Conservation (phyloP, 1,139 yeast species). For the Taiozyma sp. region DNA sequence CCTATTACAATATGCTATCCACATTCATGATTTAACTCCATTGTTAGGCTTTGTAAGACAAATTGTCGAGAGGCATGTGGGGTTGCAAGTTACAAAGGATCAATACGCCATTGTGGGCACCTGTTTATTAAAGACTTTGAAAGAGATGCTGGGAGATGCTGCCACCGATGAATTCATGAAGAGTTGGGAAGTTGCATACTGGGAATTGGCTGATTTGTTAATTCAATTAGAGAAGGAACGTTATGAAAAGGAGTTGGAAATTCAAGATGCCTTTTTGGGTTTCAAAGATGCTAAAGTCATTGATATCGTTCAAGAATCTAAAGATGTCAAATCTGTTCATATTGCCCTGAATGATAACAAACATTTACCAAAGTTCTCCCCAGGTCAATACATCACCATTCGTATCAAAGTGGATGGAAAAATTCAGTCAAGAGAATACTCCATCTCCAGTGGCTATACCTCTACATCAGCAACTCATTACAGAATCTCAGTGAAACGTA, state of each 20-base stretch:
- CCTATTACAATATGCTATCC: conserved; percentile 54
- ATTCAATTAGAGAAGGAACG: conserved; percentile 48
- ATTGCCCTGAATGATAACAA: conserved; percentile 40
- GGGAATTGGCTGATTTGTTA: conserved; percentile 54
- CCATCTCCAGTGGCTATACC: conserved; percentile 36
- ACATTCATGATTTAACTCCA: conserved; percentile 54
- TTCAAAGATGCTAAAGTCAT: conserved; percentile 47
- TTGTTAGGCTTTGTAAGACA: conserved; percentile 50
- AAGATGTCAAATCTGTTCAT: conserved; percentile 45
- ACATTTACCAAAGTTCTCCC: conserved; percentile 30
- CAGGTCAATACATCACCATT: conserved; percentile 62
- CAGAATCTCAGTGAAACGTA: conserved; percentile 49
- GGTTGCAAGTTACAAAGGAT: conserved; percentile 53
- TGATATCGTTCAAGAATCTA: conserved; percentile 38
- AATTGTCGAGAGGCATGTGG: conserved; percentile 62
- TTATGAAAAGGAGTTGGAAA: conserved; percentile 32
- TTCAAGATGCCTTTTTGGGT: conserved; percentile 44
- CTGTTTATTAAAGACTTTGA: conserved; percentile 47
- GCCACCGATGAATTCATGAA: conserved; percentile 52
- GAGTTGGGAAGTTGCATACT: conserved; percentile 68
- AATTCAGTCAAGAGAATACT: conserved; percentile 43
- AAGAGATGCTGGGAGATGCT: conserved; percentile 48
- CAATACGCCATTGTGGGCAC: conserved; percentile 64
- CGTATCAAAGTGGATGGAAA: conserved; percentile 36
- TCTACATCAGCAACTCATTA: conserved; percentile 29